Conservation (phyloP, 163 green algal species). For the Chlorella variabilis region DNA sequence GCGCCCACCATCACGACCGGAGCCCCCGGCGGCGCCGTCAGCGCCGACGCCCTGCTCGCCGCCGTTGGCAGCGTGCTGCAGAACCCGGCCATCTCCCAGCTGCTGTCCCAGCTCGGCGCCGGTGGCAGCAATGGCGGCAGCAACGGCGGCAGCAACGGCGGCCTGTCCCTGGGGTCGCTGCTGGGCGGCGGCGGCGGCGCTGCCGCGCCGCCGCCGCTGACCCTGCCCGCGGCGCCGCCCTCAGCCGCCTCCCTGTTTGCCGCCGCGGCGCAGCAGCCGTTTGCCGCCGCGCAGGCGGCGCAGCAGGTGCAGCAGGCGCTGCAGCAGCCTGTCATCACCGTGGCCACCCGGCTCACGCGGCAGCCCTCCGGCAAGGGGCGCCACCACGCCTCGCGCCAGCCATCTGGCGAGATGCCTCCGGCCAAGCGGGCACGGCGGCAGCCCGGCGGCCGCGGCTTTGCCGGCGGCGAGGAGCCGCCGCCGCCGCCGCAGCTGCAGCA, state of each 20-base stretch:
- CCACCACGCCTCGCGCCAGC: background rate
- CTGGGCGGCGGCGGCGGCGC: background rate
- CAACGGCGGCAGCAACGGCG: background rate
- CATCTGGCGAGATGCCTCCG: background rate
- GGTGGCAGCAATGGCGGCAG: background rate
- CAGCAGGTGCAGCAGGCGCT: background rate
- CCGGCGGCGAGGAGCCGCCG: background rate
- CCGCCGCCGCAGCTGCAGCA: constrained; percentile 23
- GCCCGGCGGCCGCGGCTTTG: background rate
- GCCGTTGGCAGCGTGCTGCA: background rate
- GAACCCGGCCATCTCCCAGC: background rate
- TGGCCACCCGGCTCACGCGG: background rate
- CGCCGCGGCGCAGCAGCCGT: background rate
- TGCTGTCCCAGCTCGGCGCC: background rate
- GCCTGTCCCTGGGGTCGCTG: background rate
- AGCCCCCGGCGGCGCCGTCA: background rate
- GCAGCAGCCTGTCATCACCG: too few species aligned
- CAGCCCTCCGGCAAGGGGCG: background rate
- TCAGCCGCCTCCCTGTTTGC: background rate
- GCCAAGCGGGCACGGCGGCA: background rate
- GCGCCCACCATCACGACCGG: too few species aligned
- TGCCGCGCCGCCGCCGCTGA: background rate
- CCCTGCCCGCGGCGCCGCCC: background rate
- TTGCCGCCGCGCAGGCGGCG: background rate
- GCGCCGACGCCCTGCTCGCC: background rate